phyloP scores from a whole-genome alignment of 2,329 filamentous ascomycete species.

The Plectosphaerella sp. region DNA sequence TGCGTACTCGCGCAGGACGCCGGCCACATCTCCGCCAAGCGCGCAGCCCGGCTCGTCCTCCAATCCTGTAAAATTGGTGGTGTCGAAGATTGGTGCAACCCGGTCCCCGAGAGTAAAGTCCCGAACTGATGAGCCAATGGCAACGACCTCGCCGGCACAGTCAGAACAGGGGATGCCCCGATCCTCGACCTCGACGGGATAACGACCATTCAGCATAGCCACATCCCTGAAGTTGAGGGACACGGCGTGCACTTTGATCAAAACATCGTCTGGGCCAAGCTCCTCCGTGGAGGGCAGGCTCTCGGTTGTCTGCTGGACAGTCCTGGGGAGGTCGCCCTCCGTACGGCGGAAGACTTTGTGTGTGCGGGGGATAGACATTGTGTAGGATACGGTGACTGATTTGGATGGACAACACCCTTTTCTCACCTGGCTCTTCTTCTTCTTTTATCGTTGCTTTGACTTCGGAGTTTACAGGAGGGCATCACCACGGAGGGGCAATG shows the following conservation, averaged over 20 bases:
- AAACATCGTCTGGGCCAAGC: slow-evolving; percentile 8
- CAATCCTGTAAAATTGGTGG: slow-evolving; percentile 3
- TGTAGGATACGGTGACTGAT: too few relatives aligned
- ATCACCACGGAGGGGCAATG: too few relatives aligned
- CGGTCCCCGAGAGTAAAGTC: slow-evolving; percentile 16
- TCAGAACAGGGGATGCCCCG: slow-evolving; percentile 16
- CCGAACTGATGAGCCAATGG: slow-evolving; percentile 12
- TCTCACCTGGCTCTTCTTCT: too few relatives aligned
- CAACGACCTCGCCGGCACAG: slow-evolving; percentile 16
- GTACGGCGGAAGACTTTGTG: neutral
- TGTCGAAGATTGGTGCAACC: slow-evolving; percentile 12
- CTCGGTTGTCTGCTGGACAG: neutral
- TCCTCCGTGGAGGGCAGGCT: neutral
- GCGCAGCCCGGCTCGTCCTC: neutral
- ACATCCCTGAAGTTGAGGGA: slow-evolving; percentile 18
- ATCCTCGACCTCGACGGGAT: slow-evolving; percentile 9
- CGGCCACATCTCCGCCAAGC: slow-evolving; percentile 13
- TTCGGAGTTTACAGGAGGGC: too few relatives aligned
- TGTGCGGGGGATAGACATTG: neutral
- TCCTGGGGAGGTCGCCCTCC: neutral
- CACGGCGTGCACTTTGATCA: slow-evolving; percentile 13
- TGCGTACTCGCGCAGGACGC: slow-evolving; percentile 17
- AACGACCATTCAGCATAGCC: slow-evolving; percentile 18
- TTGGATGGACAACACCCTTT: too few relatives aligned
- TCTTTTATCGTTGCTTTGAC: too few relatives aligned